These are phyloP conservation scores for Orbilia javanica DNA, from an alignment of 2,329 filamentous ascomycete genomes.

Conservation along the genomic window DNA sequence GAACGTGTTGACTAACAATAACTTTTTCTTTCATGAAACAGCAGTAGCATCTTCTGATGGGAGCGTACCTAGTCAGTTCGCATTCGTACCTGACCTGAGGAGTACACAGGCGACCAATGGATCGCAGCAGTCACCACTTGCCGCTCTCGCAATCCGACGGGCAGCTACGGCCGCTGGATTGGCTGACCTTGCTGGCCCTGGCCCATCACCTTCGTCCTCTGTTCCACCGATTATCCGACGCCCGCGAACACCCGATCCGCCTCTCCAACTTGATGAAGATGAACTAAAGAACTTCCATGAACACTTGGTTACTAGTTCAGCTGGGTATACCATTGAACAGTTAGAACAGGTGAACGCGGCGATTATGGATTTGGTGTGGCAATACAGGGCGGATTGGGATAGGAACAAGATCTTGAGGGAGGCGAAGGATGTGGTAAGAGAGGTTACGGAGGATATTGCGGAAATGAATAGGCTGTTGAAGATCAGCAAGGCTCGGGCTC, in stretches of 20 bases:
- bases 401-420: slow-evolving; percentile 77
- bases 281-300: slow-evolving; percentile 73
- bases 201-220: slow-evolving; percentile 58
- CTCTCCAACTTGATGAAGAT: slow-evolving; percentile 67
- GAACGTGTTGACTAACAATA: slow-evolving; percentile 23
- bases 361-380: slow-evolving; percentile 92
- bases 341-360: slow-evolving; percentile 91
- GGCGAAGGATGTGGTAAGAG: slow-evolving; percentile 80
- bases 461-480: slow-evolving; percentile 66
- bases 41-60: slow-evolving; percentile 58
- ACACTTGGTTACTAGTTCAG: slow-evolving; percentile 76
- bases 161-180: slow-evolving; percentile 64
- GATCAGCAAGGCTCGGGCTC: slow-evolving; percentile 47
- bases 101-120: slow-evolving; percentile 46
- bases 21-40: slow-evolving; percentile 7
- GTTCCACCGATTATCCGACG: slow-evolving; percentile 64
- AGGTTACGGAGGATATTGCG: slow-evolving; percentile 77
- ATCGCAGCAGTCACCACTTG: slow-evolving; percentile 61
- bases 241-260: slow-evolving; percentile 47
- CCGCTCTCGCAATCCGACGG: slow-evolving; percentile 63
- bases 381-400: slow-evolving; percentile 82
- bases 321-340: slow-evolving; percentile 89
- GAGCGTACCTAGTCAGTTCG: slow-evolving; percentile 56
- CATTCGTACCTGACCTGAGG: slow-evolving; percentile 36
- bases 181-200: slow-evolving; percentile 49